Evolutionary conservation across 306 rosid species (phyloP).

Genomic region (Albizia julibrissin): DNA sequence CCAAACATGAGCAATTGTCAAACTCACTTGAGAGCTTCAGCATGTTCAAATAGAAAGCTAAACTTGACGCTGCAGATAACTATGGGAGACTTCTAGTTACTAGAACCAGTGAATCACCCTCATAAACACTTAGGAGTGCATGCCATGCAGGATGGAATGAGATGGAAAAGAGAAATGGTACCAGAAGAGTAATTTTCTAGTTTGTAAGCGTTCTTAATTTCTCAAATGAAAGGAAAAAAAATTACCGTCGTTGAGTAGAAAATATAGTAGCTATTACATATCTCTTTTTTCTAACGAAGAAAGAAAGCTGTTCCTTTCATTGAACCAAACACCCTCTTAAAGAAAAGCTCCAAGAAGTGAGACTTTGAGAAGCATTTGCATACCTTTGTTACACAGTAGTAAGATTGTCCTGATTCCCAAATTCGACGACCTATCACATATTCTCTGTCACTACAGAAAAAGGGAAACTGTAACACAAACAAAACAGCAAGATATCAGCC

Average conservation of each 20-base stretch:
- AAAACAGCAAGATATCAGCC: constrained; percentile 31
- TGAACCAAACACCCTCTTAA: neutral
- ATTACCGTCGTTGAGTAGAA: too few relatives aligned
- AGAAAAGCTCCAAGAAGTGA: neutral
- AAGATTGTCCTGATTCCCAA: constrained; percentile 53
- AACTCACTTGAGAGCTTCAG: neutral
- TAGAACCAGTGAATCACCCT: neutral
- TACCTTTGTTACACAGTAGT: constrained; percentile 73
- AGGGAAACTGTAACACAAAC: constrained; percentile 58
- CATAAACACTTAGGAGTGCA: neutral
- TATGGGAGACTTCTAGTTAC: neutral
- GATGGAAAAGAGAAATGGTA: neutral
- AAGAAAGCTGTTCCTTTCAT: neutral
- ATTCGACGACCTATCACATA: constrained; percentile 69
- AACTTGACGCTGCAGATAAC: neutral
- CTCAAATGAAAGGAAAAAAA: neutral
- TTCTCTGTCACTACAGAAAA: constrained; percentile 70
- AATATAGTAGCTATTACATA: neutral
- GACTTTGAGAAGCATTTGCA: neutral
- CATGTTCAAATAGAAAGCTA: neutral
- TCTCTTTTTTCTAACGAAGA: neutral
- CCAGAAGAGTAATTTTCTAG: neutral
- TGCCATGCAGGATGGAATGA: neutral
- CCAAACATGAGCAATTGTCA: neutral
- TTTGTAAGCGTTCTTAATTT: neutral